phyloP scores from a whole-genome alignment of 305 asterid species.

The Solanum hybrid region DNA sequence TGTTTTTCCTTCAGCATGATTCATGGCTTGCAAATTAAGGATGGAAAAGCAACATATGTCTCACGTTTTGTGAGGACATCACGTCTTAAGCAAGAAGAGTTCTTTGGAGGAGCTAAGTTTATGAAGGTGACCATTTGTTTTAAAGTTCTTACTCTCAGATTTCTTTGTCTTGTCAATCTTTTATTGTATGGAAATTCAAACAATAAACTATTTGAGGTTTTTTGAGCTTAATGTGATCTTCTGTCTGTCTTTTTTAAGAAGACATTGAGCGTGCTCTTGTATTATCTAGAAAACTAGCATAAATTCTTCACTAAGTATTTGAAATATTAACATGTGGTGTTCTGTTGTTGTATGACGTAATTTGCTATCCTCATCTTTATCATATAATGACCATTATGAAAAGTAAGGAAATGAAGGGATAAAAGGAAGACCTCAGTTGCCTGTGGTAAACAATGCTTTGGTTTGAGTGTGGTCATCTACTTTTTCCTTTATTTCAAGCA shows the following conservation, averaged over 20 bases:
- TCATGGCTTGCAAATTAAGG: slow-evolving; percentile 87
- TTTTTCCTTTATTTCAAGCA: background rate
- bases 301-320: background rate
- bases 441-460: background rate
- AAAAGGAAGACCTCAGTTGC: background rate
- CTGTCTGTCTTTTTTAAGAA: background rate
- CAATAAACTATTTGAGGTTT: background rate
- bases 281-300: background rate
- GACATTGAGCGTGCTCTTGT: background rate
- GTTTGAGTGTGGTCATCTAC: background rate
- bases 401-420: background rate
- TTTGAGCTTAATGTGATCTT: background rate
- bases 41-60: slow-evolving; percentile 89
- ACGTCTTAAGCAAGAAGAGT: slow-evolving; percentile 76
- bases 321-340: background rate
- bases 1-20: slow-evolving; percentile 59
- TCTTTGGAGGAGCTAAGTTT: slow-evolving; percentile 68
- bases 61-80: slow-evolving; percentile 96
- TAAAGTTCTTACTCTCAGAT: background rate
- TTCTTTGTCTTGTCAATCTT: background rate
- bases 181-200: background rate
- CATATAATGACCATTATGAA: background rate
- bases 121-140: slow-evolving; percentile 50
- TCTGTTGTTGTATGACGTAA: background rate
- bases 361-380: background rate